Conservation (phyloP, 345 rosid species). For the Populus ilicifolia region DNA sequence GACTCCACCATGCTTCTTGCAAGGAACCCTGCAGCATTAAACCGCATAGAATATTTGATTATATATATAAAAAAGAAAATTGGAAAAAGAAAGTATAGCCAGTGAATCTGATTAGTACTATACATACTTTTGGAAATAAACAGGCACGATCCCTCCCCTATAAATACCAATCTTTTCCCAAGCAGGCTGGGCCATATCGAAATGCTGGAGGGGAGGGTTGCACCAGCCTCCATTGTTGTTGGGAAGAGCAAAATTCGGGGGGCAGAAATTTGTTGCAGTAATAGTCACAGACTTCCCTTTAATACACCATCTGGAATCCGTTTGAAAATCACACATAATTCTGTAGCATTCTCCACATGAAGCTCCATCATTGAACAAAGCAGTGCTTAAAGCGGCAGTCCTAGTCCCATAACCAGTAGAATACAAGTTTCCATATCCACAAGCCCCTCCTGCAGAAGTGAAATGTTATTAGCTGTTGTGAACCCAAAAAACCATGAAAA, state of each 20-base stretch:
- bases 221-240: constrained; percentile 94
- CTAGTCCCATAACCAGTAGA: constrained; percentile 29
- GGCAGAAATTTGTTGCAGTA: constrained; percentile 34
- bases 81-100: not conserved
- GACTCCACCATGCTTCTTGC: constrained; percentile 78
- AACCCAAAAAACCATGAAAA: not conserved
- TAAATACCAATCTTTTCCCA: constrained; percentile 88
- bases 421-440: constrained; percentile 32
- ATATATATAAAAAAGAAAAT: not conserved
- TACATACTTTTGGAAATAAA: constrained; percentile 75
- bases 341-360: constrained; percentile 28
- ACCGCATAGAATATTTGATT: not conserved
- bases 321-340: constrained; percentile 22
- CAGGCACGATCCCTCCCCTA: constrained; percentile 82
- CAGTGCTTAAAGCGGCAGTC: constrained; percentile 32
- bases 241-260: constrained; percentile 49
- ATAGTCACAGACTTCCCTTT: constrained; percentile 21
- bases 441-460: constrained; percentile 27
- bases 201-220: constrained; percentile 90
- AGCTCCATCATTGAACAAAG: constrained; percentile 29
- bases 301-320: constrained; percentile 28
- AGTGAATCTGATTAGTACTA: not conserved
- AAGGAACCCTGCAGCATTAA: constrained; percentile 59
- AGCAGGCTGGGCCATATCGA: constrained; percentile 93
- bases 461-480: not conserved